Evolutionary conservation across 108 stramenopile genomes (phyloP).

Genomic region (Skeletonema grethae): DNA sequence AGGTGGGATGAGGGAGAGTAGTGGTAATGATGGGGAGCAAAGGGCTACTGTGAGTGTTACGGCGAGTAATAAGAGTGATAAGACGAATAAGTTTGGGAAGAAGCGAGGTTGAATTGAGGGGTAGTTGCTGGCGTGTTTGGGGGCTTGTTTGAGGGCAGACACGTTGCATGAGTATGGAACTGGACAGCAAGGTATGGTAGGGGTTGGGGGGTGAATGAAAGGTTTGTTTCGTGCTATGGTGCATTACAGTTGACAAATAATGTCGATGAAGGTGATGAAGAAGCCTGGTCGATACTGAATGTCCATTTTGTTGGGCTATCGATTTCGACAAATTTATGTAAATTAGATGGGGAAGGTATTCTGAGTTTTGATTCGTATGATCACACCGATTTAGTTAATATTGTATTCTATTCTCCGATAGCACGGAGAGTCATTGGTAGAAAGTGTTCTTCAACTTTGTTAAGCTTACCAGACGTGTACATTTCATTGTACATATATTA

Average conservation of each 20-base stretch:
- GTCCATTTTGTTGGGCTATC: too few species aligned
- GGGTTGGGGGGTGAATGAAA: neutral
- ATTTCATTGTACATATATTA: neutral
- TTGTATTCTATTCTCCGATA: too few species aligned
- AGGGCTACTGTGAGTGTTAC: slow-evolving; percentile 68
- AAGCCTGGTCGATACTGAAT: too few species aligned
- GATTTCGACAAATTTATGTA: too few species aligned
- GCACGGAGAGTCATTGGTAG: too few species aligned
- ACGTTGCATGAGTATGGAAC: neutral
- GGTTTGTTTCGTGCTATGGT: too few species aligned
- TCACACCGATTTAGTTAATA: too few species aligned
- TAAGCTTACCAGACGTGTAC: neutral
- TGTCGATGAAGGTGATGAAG: neutral
- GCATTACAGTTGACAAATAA: too few species aligned
- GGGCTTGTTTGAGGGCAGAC: neutral
- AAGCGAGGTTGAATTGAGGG: neutral
- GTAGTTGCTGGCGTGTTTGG: neutral
- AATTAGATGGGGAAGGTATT: too few species aligned
- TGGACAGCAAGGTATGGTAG: neutral
- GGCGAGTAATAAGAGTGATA: slow-evolving; percentile 57
- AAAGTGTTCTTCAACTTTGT: too few species aligned
- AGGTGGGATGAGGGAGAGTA: slow-evolving; percentile 12
- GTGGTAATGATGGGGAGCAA: slow-evolving; percentile 56
- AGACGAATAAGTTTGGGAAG: slow-evolving; percentile 5
- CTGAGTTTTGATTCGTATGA: too few species aligned